Evolutionary conservation across 768 basidiomycete genomes (phyloP).

Genomic region (Tulasnella sp.): DNA sequence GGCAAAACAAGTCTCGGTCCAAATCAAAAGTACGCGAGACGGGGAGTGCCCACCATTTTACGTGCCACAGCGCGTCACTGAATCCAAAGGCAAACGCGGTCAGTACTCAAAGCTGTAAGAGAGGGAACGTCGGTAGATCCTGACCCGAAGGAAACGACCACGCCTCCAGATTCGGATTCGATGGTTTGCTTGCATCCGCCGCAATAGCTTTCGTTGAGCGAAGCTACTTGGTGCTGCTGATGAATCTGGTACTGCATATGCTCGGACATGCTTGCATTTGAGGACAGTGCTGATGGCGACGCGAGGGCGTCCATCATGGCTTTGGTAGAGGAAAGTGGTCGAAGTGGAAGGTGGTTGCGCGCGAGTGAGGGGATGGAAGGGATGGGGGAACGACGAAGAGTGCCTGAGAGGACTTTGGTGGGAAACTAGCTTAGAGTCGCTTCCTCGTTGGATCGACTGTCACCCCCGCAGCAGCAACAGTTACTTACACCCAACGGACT

Average conservation of each 20-base stretch:
- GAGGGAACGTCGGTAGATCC: slow-evolving; percentile 37
- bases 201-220: slow-evolving; percentile 42
- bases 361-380: slow-evolving; percentile 4
- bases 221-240: background rate
- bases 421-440: background rate
- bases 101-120: slow-evolving; percentile 21
- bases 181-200: slow-evolving; percentile 80
- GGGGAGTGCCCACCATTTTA: slow-evolving; percentile 54
- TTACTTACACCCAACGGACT: background rate
- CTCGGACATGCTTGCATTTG: background rate
- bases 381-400: background rate
- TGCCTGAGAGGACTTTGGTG: slow-evolving; percentile 16
- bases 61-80: slow-evolving; percentile 91
- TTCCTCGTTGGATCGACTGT: background rate
- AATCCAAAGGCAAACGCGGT: slow-evolving; percentile 30
- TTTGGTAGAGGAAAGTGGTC: background rate
- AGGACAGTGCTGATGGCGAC: background rate
- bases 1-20: slow-evolving; percentile 10
- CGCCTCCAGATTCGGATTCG: slow-evolving; percentile 58
- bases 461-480: slow-evolving; percentile 2
- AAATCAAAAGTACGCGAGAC: slow-evolving; percentile 12
- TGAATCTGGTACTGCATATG: background rate
- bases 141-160: slow-evolving; percentile 92
- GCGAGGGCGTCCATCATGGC: slow-evolving; percentile 24
- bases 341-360: slow-evolving; percentile 1